Evolutionary conservation across 2,329 filamentous ascomycete genomes (phyloP).

Genomic region (Boeremia lycopersici): DNA sequence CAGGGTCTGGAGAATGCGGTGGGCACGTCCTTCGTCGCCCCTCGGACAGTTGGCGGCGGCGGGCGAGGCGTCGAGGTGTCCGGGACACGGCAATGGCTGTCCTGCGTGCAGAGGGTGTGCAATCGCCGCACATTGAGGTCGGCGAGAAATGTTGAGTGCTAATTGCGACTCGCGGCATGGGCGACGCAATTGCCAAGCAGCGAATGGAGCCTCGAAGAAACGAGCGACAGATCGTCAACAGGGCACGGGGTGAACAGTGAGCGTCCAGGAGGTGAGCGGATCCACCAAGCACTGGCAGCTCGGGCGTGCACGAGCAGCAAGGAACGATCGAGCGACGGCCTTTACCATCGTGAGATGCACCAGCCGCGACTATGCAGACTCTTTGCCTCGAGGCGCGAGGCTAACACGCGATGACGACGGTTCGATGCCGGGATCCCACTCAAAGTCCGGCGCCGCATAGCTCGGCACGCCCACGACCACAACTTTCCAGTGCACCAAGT

Average conservation of each 20-base stretch:
- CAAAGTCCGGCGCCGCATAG: slow-evolving; percentile 8
- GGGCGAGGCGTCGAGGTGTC: background rate
- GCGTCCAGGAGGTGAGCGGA: slow-evolving; percentile 4
- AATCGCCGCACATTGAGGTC: slow-evolving; percentile 6
- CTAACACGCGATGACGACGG: slow-evolving; percentile 13
- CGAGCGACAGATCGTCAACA: slow-evolving; percentile 17
- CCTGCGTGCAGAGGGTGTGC: background rate
- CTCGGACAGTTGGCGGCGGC: background rate
- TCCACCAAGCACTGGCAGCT: slow-evolving; percentile 11
- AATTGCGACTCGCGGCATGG: slow-evolving; percentile 16
- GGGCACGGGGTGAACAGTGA: slow-evolving; percentile 13
- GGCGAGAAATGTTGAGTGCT: slow-evolving; percentile 15
- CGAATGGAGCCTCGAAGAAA: slow-evolving; percentile 16
- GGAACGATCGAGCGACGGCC: background rate
- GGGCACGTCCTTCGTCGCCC: slow-evolving; percentile 2
- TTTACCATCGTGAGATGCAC: slow-evolving; percentile 10
- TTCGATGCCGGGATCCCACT: slow-evolving; percentile 2
- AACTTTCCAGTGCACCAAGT: background rate
- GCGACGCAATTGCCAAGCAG: slow-evolving; percentile 17
- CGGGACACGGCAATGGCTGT: background rate
- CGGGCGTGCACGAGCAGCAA: slow-evolving; percentile 5
- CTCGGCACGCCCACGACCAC: slow-evolving; percentile 9
- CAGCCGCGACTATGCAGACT: slow-evolving; percentile 8
- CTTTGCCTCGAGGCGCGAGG: slow-evolving; percentile 14
- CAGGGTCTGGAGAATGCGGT: slow-evolving; percentile 10